A percentile compares a stretch with the other conserved stretches of the same genome.
phyloP scores from a whole-genome alignment of 805 yeast species.

The Metschnikowia baotianmanensis region DNA sequence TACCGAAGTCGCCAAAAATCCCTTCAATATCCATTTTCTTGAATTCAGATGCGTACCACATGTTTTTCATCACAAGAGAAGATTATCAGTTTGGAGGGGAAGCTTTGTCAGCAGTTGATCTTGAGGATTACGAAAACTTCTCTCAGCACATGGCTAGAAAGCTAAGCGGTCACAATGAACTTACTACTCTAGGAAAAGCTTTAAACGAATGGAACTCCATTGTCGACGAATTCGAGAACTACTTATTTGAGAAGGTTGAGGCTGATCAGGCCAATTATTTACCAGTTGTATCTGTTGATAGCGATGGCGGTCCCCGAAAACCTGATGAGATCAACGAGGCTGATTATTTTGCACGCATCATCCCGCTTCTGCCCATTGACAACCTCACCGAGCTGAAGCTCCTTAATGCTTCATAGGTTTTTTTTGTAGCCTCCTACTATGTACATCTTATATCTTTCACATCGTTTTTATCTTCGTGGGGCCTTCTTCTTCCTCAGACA shows the following conservation, averaged over 20 bases:
- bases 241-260: slow-evolving; percentile 29
- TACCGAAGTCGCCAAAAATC: slow-evolving; percentile 15
- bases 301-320: slow-evolving; percentile 1
- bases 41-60: slow-evolving; percentile 26
- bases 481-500: slow-evolving; percentile 4
- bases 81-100: slow-evolving; percentile 16
- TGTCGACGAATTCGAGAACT: slow-evolving; percentile 47
- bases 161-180: slow-evolving; percentile 5
- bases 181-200: slow-evolving; percentile 40
- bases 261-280: slow-evolving; percentile 16
- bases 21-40: slow-evolving; percentile 20
- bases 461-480: neutral
- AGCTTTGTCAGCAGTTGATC: slow-evolving; percentile 12
- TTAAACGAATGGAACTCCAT: slow-evolving; percentile 50
- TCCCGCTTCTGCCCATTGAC: slow-evolving; percentile 41
- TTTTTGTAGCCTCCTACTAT: neutral
- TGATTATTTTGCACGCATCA: slow-evolving; percentile 35
- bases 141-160: neutral
- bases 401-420: slow-evolving; percentile 17
- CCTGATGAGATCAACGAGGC: slow-evolving; percentile 25
- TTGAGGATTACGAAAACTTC: slow-evolving; percentile 8
- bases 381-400: slow-evolving; percentile 20
- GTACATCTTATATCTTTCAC: neutral
- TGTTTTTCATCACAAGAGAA: slow-evolving; percentile 29
- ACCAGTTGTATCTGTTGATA: slow-evolving; percentile 6